Percentiles rank a stretch among this genome's conserved stretches.
Evolutionary conservation across 2,329 filamentous ascomycete species (phyloP).

Genomic region (Microdochium bolleyi): DNA sequence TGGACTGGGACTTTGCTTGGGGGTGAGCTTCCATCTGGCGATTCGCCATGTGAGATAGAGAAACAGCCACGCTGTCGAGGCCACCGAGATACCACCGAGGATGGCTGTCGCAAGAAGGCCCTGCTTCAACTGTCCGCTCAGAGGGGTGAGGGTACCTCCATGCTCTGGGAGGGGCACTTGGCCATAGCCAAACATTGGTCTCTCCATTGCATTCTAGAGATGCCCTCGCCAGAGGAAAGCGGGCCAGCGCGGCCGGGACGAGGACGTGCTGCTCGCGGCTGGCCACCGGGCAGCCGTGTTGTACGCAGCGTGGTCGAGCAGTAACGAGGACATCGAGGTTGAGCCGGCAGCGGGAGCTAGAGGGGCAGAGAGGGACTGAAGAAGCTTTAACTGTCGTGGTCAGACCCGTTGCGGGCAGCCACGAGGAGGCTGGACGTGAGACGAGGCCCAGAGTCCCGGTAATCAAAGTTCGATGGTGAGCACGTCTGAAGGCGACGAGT

Average conservation of each 20-base stretch:
- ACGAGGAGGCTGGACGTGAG: not conserved
- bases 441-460: not conserved
- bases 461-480: not conserved
- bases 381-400: too few species aligned
- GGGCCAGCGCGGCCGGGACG: not conserved
- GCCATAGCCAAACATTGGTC: not conserved
- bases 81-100: not conserved
- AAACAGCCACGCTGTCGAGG: not conserved
- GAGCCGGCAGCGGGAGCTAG: too few species aligned
- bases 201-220: not conserved
- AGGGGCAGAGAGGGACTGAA: too few species aligned
- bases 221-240: not conserved
- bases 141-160: not conserved
- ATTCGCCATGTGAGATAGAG: not conserved
- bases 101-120: not conserved
- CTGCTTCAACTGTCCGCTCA: not conserved
- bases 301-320: too few species aligned
- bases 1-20: not conserved
- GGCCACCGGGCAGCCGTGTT: too few species aligned
- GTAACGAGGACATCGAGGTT: too few species aligned
- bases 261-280: not conserved
- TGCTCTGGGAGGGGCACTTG: not conserved
- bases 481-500: too few species aligned
- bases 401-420: too few species aligned
- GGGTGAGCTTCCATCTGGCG: not conserved